Conservation (phyloP, 164 flowering plant genomes). For the Hamamelis virginiana region DNA sequence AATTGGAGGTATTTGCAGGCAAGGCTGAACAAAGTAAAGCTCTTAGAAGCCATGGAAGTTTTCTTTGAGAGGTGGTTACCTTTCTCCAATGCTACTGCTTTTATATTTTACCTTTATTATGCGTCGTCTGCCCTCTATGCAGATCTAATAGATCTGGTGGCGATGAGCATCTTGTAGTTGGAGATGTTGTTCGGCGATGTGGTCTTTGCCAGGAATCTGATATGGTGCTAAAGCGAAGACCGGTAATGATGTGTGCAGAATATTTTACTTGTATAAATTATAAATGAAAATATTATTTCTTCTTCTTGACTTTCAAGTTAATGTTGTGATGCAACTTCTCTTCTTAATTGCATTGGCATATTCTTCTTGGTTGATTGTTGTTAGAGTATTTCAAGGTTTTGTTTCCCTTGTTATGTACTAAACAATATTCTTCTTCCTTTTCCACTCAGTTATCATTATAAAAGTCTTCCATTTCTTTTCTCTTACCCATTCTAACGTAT, state of each 20-base stretch:
- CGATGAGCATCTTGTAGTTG: slow-evolving; percentile 50
- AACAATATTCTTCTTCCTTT: too few species aligned
- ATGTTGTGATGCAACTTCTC: neutral
- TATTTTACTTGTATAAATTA: neutral
- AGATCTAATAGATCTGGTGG: slow-evolving; percentile 61
- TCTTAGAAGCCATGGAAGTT: slow-evolving; percentile 83
- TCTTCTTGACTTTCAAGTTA: neutral
- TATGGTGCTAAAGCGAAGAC: slow-evolving; percentile 73
- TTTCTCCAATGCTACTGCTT: neutral
- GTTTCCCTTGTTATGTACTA: neutral
- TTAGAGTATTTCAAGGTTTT: neutral
- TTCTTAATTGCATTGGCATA: neutral
- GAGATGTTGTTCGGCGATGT: slow-evolving; percentile 70
- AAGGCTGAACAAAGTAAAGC: slow-evolving; percentile 67
- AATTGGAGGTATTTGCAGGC: slow-evolving; percentile 52
- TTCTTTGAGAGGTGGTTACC: slow-evolving; percentile 75
- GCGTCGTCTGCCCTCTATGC: slow-evolving; percentile 11
- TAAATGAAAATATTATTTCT: neutral
- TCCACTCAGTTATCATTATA: too few species aligned
- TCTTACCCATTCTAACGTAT: too few species aligned
- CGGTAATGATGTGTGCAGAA: slow-evolving; percentile 39
- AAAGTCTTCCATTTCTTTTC: too few species aligned
- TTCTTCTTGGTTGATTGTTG: neutral
- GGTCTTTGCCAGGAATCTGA: slow-evolving; percentile 64
- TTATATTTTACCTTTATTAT: neutral